A percentile compares a stretch with the other conserved stretches of the same genome.
Evolutionary conservation across 352 stramenopile species (phyloP).

Genomic region (Phytophthora litchii): DNA sequence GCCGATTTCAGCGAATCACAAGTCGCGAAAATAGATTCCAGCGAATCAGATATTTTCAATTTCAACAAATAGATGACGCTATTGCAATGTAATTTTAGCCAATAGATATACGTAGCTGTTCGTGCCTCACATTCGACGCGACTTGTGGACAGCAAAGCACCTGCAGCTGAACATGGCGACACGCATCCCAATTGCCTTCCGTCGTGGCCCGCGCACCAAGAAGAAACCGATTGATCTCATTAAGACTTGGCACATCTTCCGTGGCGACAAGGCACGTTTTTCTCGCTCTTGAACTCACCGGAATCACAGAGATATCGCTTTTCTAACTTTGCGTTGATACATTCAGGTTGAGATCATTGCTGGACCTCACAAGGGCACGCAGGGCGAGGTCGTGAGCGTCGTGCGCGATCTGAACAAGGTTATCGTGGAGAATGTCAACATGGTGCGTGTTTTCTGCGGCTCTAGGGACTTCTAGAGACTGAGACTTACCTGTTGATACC

Average conservation of each 20-base stretch:
- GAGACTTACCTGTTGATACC: constrained; percentile 12
- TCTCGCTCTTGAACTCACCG: background rate
- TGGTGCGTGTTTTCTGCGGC: constrained; percentile 46
- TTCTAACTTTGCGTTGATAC: background rate
- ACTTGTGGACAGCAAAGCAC: constrained; percentile 33
- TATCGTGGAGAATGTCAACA: constrained; percentile 89
- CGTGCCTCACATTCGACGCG: background rate
- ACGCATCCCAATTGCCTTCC: constrained; percentile 82
- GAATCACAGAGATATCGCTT: constrained; percentile 1
- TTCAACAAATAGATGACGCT: background rate
- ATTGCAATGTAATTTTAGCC: constrained; percentile 19
- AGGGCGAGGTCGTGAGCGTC: constrained; percentile 75
- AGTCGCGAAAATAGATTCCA: background rate
- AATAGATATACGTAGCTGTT: constrained; percentile 16
- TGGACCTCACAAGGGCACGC: constrained; percentile 84
- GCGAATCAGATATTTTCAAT: constrained; percentile 15
- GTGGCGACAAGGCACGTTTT: constrained; percentile 68
- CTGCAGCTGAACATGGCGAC: constrained; percentile 54
- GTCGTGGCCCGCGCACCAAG: constrained; percentile 75
- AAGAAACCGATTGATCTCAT: constrained; percentile 83
- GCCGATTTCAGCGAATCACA: constrained; percentile 17
- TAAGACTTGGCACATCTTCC: constrained; percentile 81
- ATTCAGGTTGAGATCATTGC: constrained; percentile 80
- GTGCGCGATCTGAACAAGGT: constrained; percentile 80
- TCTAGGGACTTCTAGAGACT: background rate